Conservation (phyloP, 192 early-diverging fungal genomes). For the Coemansia sp. region DNA sequence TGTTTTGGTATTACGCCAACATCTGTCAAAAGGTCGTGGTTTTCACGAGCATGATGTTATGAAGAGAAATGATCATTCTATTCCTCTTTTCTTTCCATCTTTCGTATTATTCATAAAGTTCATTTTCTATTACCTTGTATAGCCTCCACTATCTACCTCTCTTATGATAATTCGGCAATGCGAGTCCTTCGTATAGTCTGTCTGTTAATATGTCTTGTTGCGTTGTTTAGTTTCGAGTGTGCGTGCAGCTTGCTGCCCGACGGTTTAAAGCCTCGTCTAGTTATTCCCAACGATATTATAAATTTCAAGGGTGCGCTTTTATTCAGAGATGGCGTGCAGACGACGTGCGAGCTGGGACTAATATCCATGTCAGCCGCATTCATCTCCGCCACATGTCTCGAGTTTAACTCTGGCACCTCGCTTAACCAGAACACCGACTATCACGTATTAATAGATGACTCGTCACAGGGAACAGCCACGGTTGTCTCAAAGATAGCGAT, state of each 20-base stretch:
- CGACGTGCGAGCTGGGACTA: slow-evolving; percentile 35
- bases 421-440: slow-evolving; percentile 17
- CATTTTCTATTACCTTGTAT: not conserved
- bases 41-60: too few species aligned
- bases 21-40: too few species aligned
- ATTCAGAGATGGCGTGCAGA: slow-evolving; percentile 21
- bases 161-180: not conserved
- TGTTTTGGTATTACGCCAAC: too few species aligned
- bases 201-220: slow-evolving; percentile 2
- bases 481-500: not conserved
- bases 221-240: not conserved
- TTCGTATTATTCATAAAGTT: not conserved
- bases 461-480: not conserved
- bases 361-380: slow-evolving; percentile 19
- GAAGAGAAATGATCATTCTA: not conserved
- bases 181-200: not conserved
- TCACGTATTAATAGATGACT: slow-evolving; percentile 19
- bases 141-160: not conserved
- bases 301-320: slow-evolving; percentile 15
- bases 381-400: slow-evolving; percentile 29
- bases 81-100: not conserved
- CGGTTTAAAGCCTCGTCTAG: not conserved
- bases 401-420: slow-evolving; percentile 1
- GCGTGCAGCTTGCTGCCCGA: not conserved
- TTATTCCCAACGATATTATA: slow-evolving; percentile 6